These are phyloP conservation scores for Epichloe sylvatica DNA, from an alignment of 2,329 filamentous ascomycete genomes.

Conservation along the genomic window DNA sequence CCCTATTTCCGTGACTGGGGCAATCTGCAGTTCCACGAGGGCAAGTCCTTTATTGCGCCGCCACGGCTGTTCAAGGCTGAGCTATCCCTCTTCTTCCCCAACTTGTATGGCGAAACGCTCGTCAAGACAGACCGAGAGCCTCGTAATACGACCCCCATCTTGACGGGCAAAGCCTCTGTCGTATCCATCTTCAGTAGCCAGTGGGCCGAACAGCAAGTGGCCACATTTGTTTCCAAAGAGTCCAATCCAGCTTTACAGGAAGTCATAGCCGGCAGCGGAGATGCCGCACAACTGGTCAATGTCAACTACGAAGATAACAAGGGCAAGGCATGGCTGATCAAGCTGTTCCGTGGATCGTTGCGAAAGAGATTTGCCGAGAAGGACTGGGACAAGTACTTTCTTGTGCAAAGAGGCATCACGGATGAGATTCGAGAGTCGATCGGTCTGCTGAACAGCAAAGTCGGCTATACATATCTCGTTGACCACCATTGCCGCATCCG, in stretches of 20 bases:
- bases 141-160: constrained; percentile 59
- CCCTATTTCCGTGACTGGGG: constrained; percentile 96
- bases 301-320: constrained; percentile 79
- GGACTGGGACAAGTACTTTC: constrained; percentile 48
- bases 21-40: constrained; percentile 67
- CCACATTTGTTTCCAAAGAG: constrained; percentile 51
- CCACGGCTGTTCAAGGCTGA: constrained; percentile 72
- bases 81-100: constrained; percentile 82
- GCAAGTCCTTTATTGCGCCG: constrained; percentile 84
- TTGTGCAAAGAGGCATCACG: constrained; percentile 43
- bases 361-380: constrained; percentile 33
- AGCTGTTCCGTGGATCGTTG: constrained; percentile 40
- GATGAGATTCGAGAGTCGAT: constrained; percentile 49
- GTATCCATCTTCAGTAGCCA: constrained; percentile 26
- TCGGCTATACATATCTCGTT: constrained; percentile 85
- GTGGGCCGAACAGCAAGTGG: constrained; percentile 32
- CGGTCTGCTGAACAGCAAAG: constrained; percentile 71
- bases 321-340: constrained; percentile 47
- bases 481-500: constrained; percentile 79
- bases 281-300: constrained; percentile 59
- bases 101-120: constrained; percentile 70
- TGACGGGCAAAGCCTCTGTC: constrained; percentile 61
- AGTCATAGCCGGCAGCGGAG: constrained; percentile 39
- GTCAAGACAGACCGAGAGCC: constrained; percentile 35
- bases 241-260: constrained; percentile 57